phyloP scores from a whole-genome alignment of 2,329 filamentous ascomycete genomes.

The Fonsecaea pugnacius region DNA sequence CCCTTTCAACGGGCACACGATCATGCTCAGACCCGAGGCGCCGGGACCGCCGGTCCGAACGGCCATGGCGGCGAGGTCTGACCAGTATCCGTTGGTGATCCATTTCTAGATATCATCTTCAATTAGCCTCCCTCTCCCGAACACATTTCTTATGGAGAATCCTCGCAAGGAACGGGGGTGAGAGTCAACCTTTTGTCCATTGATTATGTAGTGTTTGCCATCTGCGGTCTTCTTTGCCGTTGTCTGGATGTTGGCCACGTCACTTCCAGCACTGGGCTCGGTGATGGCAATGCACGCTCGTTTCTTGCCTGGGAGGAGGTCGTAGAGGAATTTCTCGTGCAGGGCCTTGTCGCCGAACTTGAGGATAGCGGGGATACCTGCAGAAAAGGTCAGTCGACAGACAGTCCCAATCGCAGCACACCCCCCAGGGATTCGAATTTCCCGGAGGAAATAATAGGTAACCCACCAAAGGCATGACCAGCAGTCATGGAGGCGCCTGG shows the following conservation, averaged over 20 bases:
- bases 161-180: background rate
- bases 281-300: constrained; percentile 77
- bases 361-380: constrained; percentile 69
- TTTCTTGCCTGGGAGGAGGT: constrained; percentile 68
- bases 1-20: constrained; percentile 72
- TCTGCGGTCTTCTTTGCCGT: constrained; percentile 66
- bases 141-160: no score
- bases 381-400: no score
- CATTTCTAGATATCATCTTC: constrained; percentile 68
- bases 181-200: constrained; percentile 23
- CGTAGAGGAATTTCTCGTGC: constrained; percentile 69
- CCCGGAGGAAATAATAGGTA: background rate
- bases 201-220: constrained; percentile 69
- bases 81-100: constrained; percentile 76
- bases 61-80: constrained; percentile 70
- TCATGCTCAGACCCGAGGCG: constrained; percentile 65
- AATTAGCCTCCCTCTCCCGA: constrained; percentile 49
- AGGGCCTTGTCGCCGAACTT: constrained; percentile 68
- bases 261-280: constrained; percentile 73
- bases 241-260: constrained; percentile 74
- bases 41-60: constrained; percentile 73
- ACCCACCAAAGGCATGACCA: constrained; percentile 65
- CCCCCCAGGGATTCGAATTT: background rate
- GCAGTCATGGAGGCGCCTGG: constrained; percentile 69
- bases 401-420: background rate